Percentiles rank a stretch among this genome's conserved stretches.
phyloP scores from a whole-genome alignment of 306 rosid species.

The Corylus americana region DNA sequence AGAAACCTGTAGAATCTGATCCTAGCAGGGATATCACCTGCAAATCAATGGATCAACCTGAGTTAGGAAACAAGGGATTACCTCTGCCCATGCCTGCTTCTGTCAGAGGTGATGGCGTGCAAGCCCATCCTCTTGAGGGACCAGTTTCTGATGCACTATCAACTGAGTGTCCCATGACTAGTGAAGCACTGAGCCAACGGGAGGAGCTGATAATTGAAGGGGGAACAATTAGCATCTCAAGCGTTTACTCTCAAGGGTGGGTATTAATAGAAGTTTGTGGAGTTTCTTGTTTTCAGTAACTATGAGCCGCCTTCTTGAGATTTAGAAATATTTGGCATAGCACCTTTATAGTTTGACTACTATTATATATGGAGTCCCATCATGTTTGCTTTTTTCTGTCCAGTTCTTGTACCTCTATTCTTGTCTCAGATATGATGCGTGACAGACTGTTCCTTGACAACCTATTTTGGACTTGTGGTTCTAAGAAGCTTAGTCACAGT shows the following conservation, averaged over 20 bases:
- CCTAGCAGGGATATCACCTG: slow-evolving; percentile 53
- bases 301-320: slow-evolving; percentile 9
- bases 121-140: slow-evolving; percentile 68
- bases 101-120: slow-evolving; percentile 63
- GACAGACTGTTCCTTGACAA: background rate
- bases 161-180: slow-evolving; percentile 53
- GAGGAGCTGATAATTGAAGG: slow-evolving; percentile 79
- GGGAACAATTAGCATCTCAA: slow-evolving; percentile 90
- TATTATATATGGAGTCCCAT: slow-evolving; percentile 3
- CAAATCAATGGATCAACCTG: slow-evolving; percentile 62
- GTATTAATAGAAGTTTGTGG: slow-evolving; percentile 32
- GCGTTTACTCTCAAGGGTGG: slow-evolving; percentile 92
- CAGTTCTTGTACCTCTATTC: background rate
- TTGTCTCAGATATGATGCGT: slow-evolving; percentile 8
- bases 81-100: slow-evolving; percentile 52
- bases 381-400: background rate
- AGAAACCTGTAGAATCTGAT: slow-evolving; percentile 55
- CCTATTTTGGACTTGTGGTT: background rate
- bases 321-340: background rate
- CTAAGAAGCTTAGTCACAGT: background rate
- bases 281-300: background rate
- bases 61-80: slow-evolving; percentile 57
- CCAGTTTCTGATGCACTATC: slow-evolving; percentile 69
- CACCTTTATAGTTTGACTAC: background rate
- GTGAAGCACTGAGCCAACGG: slow-evolving; percentile 53